These are phyloP conservation scores for Quercus lobata DNA, from an alignment of 331 rosid species.

Conservation along the genomic window DNA sequence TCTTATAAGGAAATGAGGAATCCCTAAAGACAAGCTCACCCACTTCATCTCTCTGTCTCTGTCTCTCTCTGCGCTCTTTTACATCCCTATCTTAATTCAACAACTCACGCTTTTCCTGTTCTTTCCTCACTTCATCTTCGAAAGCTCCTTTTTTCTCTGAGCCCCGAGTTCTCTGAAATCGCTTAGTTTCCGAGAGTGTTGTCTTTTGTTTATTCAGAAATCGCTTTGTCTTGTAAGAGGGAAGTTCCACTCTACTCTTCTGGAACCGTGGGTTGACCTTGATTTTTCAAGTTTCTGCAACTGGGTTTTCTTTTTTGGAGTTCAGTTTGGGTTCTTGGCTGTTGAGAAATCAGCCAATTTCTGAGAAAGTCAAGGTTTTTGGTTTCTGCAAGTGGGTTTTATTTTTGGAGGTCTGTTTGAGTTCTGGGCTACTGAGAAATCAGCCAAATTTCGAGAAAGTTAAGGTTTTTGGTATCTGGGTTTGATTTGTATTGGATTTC, in stretches of 20 bases:
- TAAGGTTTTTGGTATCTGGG: background rate
- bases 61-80: background rate
- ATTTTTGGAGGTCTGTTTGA: background rate
- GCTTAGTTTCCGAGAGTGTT: background rate
- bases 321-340: background rate
- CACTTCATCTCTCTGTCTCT: background rate
- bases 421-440: background rate
- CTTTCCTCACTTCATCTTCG: conserved; percentile 8
- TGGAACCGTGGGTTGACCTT: background rate
- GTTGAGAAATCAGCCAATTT: background rate
- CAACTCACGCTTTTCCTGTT: conserved; percentile 14
- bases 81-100: conserved; percentile 17
- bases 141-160: conserved; percentile 8
- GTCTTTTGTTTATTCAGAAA: background rate
- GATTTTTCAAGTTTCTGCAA: background rate
- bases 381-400: background rate
- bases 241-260: background rate
- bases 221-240: background rate
- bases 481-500: conserved; percentile 14
- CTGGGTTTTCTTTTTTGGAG: background rate
- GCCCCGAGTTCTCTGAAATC: background rate
- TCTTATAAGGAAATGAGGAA: conserved; percentile 20
- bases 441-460: background rate
- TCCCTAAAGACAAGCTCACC: conserved; percentile 39
- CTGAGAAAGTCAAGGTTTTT: background rate